Conservation (phyloP, 257 asterid genomes). For the Plantago ovata region DNA sequence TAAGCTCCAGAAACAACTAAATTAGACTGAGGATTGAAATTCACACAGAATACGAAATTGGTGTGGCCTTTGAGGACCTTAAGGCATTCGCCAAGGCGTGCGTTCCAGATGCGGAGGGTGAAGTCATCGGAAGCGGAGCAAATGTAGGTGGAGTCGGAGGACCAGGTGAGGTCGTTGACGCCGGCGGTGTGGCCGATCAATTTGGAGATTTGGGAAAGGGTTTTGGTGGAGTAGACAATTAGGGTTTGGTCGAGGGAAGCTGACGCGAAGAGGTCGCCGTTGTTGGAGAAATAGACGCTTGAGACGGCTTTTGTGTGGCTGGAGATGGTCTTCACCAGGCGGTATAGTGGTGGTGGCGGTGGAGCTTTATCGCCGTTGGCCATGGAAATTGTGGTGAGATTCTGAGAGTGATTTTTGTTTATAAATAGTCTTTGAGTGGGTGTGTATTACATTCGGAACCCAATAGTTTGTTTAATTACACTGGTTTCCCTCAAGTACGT, state of each 20-base stretch:
- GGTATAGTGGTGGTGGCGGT: conserved; percentile 43
- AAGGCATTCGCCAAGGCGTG: conserved; percentile 68
- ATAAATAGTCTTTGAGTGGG: no score
- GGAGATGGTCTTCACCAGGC: conserved; percentile 46
- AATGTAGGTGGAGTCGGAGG: conserved; percentile 79
- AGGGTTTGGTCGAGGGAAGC: conserved; percentile 84
- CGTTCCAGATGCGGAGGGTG: conserved; percentile 90
- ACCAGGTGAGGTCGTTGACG: conserved; percentile 81
- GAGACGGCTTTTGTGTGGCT: conserved; percentile 66
- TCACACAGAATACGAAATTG: conserved; percentile 65
- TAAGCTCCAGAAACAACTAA: conserved; percentile 78
- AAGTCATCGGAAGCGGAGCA: conserved; percentile 98
- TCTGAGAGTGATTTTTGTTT: no score
- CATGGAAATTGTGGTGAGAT: not conserved
- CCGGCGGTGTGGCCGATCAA: conserved; percentile 81
- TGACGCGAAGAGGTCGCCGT: conserved; percentile 78
- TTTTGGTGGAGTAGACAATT: conserved; percentile 69
- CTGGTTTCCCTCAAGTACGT: no score
- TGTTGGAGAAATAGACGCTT: conserved; percentile 71
- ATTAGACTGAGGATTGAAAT: conserved; percentile 69
- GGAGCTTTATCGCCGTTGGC: conserved; percentile 37
- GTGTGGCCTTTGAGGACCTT: conserved; percentile 81
- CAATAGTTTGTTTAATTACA: no score
- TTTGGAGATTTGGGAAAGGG: conserved; percentile 53
- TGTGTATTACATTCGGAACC: no score